Evolutionary conservation across 2,329 filamentous ascomycete species (phyloP), one percentile per base, ranked within the genome.

Genomic region (Aspergillus puulaauensis): DNA sequence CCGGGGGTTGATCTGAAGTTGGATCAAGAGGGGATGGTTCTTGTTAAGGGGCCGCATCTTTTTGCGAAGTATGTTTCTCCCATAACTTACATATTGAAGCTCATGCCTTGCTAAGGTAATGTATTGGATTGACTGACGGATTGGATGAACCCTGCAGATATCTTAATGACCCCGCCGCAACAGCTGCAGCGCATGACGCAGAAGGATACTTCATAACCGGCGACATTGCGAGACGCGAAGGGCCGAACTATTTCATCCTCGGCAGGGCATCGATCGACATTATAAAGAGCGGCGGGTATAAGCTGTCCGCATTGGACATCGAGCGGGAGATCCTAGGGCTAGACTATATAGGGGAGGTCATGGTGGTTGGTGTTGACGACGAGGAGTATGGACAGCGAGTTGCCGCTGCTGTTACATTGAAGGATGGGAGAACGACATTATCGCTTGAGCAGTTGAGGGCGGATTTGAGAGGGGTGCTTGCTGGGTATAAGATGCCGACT

Each of bases 401-500:
- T 7, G 81, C 77, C n/a, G 80, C 80, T 7, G 74, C 78, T 14
- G 60, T 83, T 6, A 78, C 68, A n/a, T 64, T 72, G 24, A 68
- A 70, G 56, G 61, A 63, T 23, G 67, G 64, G 11, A 35, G 12
- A n/a, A 64, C 56, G 33, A 44, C 37, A 1, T 64, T 75, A 67
- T 24, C 79, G 8, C 61, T 72, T 3, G 54, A 62, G 2, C 48
- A 67, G 15, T 77, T 68, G 8, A 56, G 66, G 27, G 31, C 54
- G 2, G 65, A 83, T 61, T 68, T 82, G 6, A 71, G 77, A 8
- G 63, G 61, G n/a, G 72, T 53, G 15, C 33, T 98, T 56, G 91
- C 88, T 8, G 86, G 83, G 59, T 97, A 97, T 76, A 97, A 98
- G 81, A 93, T 97, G 59, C 93, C 93, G 0, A 91, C 93, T 74